A percentile compares a stretch with the other conserved stretches of the same genome.
These are phyloP conservation scores for Pseudogymnoascus sp. DNA, from an alignment of 2,329 filamentous ascomycete genomes.

Conservation along the genomic window DNA sequence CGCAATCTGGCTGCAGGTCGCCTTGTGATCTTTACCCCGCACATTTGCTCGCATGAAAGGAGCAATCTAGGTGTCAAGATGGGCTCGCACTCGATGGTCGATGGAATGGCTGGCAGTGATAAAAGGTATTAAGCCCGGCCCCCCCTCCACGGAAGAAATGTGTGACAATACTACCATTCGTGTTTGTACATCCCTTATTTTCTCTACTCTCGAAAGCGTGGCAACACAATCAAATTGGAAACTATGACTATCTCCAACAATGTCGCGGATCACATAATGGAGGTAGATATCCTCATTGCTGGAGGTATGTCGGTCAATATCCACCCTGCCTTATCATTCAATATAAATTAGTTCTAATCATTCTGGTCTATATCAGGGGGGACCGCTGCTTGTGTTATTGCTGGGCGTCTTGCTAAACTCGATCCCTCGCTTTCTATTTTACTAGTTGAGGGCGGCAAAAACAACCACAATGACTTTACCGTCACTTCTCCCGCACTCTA, in stretches of 20 bases:
- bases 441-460: conserved; percentile 44
- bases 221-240: neutral
- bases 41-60: neutral
- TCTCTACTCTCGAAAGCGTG: neutral
- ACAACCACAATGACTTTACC: conserved; percentile 42
- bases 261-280: conserved; percentile 11
- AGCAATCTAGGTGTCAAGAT: neutral
- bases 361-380: conserved; percentile 28
- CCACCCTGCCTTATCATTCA: conserved; percentile 26
- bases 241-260: neutral
- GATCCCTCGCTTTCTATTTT: conserved; percentile 41
- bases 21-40: neutral
- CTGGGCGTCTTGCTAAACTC: conserved; percentile 41
- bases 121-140: neutral
- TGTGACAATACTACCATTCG: neutral
- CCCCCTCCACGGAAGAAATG: neutral
- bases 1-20: neutral
- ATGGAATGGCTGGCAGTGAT: neutral
- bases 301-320: conserved; percentile 1
- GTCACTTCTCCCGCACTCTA: conserved; percentile 45
- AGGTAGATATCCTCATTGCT: conserved; percentile 9
- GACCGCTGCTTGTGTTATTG: conserved; percentile 40
- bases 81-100: neutral
- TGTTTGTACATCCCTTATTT: neutral
- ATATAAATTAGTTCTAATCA: conserved; percentile 13